A percentile compares a stretch with the other conserved stretches of the same genome.
phyloP scores from a whole-genome alignment of 225 moss, liverwort and hornwort genomes.

The Pseudisothecium myosuroides region DNA sequence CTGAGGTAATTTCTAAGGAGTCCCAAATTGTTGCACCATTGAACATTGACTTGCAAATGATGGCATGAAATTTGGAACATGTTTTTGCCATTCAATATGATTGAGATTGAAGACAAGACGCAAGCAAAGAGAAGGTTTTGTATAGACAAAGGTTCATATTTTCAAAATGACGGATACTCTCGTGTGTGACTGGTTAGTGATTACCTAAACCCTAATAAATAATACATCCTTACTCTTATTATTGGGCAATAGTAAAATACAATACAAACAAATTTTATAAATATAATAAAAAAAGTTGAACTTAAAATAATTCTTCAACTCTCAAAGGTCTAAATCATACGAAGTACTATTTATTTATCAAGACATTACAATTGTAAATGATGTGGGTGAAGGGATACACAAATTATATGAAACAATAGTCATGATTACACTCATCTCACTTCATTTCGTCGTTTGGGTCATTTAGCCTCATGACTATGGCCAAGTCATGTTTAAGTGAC shows the following conservation, averaged over 20 bases:
- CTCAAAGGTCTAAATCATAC: not conserved
- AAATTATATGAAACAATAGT: not conserved
- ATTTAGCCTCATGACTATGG: not conserved
- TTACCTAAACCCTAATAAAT: not conserved
- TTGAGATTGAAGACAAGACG: fast-evolving
- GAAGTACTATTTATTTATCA: too few species aligned
- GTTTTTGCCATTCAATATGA: fast-evolving
- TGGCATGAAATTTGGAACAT: fast-evolving
- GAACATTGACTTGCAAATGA: fast-evolving
- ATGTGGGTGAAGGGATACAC: too few species aligned
- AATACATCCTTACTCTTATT: not conserved
- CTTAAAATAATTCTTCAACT: not conserved
- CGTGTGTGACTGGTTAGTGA: not conserved
- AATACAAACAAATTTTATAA: not conserved
- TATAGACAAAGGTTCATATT: not conserved
- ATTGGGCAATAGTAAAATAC: not conserved
- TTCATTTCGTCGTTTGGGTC: not conserved
- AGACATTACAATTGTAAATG: not conserved
- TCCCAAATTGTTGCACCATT: not conserved
- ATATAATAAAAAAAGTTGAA: not conserved
- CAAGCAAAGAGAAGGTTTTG: not conserved
- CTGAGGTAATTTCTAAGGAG: fast-evolving
- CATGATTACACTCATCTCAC: fast-evolving
- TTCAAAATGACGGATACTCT: not conserved
- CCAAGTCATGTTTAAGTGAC: not conserved